These are phyloP conservation scores for Ceraceosorus guamensis DNA, from an alignment of 1,284 basidiomycete genomes.

Conservation along the genomic window DNA sequence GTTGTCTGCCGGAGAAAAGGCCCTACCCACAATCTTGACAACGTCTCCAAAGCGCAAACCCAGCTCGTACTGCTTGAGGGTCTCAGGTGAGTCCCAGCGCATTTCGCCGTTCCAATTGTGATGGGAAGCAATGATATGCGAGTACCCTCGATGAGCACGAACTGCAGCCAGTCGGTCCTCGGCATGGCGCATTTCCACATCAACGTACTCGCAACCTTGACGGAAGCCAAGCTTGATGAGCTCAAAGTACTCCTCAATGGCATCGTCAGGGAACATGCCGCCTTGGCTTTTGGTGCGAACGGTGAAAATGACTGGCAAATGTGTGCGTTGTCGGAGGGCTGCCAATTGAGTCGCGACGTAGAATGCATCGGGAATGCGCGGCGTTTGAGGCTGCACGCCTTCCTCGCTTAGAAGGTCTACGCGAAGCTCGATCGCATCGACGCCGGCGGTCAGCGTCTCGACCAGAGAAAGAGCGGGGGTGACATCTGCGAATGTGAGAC, in stretches of 20 bases:
- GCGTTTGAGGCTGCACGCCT: slow-evolving; percentile 50
- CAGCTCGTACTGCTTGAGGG: slow-evolving; percentile 51
- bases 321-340: slow-evolving; percentile 66
- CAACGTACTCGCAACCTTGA: slow-evolving; percentile 83
- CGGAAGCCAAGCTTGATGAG: slow-evolving; percentile 73
- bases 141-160: slow-evolving; percentile 60
- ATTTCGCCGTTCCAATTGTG: slow-evolving; percentile 85
- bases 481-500: slow-evolving; percentile 83
- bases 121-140: slow-evolving; percentile 82
- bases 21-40: slow-evolving; percentile 84
- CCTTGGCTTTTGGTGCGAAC: slow-evolving; percentile 82
- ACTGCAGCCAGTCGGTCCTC: slow-evolving; percentile 61
- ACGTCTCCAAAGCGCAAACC: slow-evolving; percentile 62
- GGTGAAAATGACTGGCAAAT: slow-evolving; percentile 84
- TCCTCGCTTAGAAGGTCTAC: slow-evolving; percentile 73
- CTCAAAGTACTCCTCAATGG: slow-evolving; percentile 66
- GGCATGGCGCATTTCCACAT: slow-evolving; percentile 77
- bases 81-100: slow-evolving; percentile 67
- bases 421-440: slow-evolving; percentile 85
- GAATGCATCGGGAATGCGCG: slow-evolving; percentile 61
- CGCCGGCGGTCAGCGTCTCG: slow-evolving; percentile 69
- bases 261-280: slow-evolving; percentile 78
- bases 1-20: slow-evolving; percentile 70
- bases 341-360: slow-evolving; percentile 80
- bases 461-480: slow-evolving; percentile 64